Evolutionary conservation across 2,329 filamentous ascomycete genomes (phyloP).

Genomic region (Cyphellophora europaea): DNA sequence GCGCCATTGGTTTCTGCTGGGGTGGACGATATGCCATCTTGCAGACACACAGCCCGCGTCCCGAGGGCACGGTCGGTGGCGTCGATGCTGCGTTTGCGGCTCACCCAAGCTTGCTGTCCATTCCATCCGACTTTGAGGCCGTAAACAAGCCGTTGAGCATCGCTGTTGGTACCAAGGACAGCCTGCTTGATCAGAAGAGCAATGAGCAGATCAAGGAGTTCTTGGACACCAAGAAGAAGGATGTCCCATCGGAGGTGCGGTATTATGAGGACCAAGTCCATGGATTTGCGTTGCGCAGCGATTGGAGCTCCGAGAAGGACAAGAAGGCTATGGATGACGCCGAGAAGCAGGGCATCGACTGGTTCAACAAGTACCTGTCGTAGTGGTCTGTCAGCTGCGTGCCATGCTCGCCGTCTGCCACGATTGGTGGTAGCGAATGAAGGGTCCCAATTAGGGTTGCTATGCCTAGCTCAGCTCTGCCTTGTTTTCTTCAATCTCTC

Average conservation of each 20-base stretch:
- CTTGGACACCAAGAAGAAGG: conserved; percentile 22
- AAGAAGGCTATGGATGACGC: conserved; percentile 39
- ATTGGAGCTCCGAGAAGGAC: conserved; percentile 33
- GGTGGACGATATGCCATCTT: conserved; percentile 28
- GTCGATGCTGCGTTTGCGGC: conserved; percentile 33
- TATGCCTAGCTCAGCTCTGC: too few species aligned
- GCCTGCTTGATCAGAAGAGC: conserved; percentile 16
- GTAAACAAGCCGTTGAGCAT: conserved; percentile 31
- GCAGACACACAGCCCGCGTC: conserved; percentile 18
- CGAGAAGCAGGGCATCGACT: conserved; percentile 31
- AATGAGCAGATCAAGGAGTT: conserved; percentile 1
- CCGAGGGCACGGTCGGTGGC: conserved; percentile 19
- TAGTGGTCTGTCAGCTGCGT: too few species aligned
- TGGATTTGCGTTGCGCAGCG: conserved; percentile 31
- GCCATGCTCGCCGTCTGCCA: too few species aligned
- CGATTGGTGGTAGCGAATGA: too few species aligned
- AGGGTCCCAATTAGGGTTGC: too few species aligned
- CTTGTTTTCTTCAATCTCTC: too few species aligned
- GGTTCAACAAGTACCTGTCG: conserved; percentile 28
- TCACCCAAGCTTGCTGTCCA: conserved; percentile 33
- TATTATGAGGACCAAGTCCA: conserved; percentile 37
- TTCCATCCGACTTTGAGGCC: conserved; percentile 33
- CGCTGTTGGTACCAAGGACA: conserved; percentile 34
- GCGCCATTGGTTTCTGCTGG: conserved; percentile 41
- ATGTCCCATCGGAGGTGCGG: conserved; percentile 27